Evolutionary conservation across 2,329 filamentous ascomycete genomes (phyloP).

Genomic region (Exophiala viscosa): DNA sequence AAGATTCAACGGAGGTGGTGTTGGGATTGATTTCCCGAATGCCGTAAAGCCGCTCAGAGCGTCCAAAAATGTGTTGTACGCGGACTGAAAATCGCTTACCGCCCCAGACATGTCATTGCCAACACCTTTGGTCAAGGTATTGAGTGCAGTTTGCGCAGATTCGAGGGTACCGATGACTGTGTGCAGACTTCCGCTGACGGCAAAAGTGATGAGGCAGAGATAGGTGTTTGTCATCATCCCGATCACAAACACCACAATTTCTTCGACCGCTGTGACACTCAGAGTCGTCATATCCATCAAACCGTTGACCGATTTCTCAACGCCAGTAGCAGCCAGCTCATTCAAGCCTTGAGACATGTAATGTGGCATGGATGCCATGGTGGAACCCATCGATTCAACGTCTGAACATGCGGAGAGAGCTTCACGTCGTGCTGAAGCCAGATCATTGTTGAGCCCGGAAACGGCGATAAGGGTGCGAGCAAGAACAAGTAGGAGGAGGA

Average conservation of each 20-base stretch:
- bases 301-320: slow-evolving; percentile 75
- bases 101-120: slow-evolving; percentile 44
- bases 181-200: slow-evolving; percentile 73
- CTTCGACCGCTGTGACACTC: slow-evolving; percentile 76
- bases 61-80: slow-evolving; percentile 50
- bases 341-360: slow-evolving; percentile 90
- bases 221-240: slow-evolving; percentile 89
- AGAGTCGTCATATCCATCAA: slow-evolving; percentile 76
- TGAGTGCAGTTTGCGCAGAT: slow-evolving; percentile 58
- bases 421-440: slow-evolving; percentile 71
- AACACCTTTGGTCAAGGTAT: slow-evolving; percentile 49
- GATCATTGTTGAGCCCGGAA: slow-evolving; percentile 66
- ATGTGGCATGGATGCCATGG: slow-evolving; percentile 97
- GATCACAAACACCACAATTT: slow-evolving; percentile 86
- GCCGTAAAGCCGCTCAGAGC: slow-evolving; percentile 49
- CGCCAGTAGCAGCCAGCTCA: slow-evolving; percentile 71
- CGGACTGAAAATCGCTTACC: slow-evolving; percentile 50
- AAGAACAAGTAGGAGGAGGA: slow-evolving; percentile 81
- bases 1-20: slow-evolving; percentile 60
- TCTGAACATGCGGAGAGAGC: slow-evolving; percentile 85
- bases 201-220: slow-evolving; percentile 79
- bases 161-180: slow-evolving; percentile 61
- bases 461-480: slow-evolving; percentile 75
- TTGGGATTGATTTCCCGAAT: slow-evolving; percentile 40
- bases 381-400: slow-evolving; percentile 87